A percentile compares a stretch with the other conserved stretches of the same genome.
phyloP scores from a whole-genome alignment of 768 basidiomycete species.

The Serpula lacrymans region DNA sequence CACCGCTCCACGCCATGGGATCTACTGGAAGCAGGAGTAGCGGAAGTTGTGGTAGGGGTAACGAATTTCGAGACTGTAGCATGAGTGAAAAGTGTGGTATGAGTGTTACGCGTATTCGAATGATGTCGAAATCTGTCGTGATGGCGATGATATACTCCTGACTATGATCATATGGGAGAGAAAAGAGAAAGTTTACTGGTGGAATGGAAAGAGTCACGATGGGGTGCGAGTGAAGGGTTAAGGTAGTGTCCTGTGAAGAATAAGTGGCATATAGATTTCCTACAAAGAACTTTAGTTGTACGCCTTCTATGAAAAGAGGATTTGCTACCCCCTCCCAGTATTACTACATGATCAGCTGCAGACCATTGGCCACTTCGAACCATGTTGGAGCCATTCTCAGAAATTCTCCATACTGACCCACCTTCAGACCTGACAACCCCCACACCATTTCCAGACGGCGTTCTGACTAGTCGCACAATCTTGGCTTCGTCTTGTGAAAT shows the following conservation, averaged over 20 bases:
- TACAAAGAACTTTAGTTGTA: conserved; percentile 26
- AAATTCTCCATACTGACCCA: conserved; percentile 64
- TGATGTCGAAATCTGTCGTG: conserved; percentile 55
- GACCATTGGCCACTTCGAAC: conserved; percentile 49
- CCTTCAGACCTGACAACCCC: conserved; percentile 58
- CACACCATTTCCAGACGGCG: conserved; percentile 75
- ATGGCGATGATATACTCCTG: conserved; percentile 65
- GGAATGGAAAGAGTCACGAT: conserved; percentile 44
- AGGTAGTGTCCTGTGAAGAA: conserved; percentile 36
- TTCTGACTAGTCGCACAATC: conserved; percentile 66
- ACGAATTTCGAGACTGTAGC: conserved; percentile 44
- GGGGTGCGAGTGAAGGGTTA: conserved; percentile 55
- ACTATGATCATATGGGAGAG: conserved; percentile 51
- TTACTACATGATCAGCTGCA: conserved; percentile 63
- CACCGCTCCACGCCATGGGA: conserved; percentile 79
- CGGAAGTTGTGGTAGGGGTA: conserved; percentile 49
- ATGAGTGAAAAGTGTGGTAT: conserved; percentile 35
- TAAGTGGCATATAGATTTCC: conserved; percentile 59
- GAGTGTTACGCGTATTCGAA: conserved; percentile 47
- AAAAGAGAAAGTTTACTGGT: conserved; percentile 57
- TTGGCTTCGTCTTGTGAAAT: conserved; percentile 45
- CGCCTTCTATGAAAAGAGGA: background rate
- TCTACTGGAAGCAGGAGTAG: conserved; percentile 73
- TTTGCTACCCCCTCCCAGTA: conserved; percentile 58
- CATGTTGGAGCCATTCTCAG: conserved; percentile 45